These are phyloP conservation scores for Colletotrichum melonis DNA, from an alignment of 2,329 filamentous ascomycete species.

Conservation along the genomic window DNA sequence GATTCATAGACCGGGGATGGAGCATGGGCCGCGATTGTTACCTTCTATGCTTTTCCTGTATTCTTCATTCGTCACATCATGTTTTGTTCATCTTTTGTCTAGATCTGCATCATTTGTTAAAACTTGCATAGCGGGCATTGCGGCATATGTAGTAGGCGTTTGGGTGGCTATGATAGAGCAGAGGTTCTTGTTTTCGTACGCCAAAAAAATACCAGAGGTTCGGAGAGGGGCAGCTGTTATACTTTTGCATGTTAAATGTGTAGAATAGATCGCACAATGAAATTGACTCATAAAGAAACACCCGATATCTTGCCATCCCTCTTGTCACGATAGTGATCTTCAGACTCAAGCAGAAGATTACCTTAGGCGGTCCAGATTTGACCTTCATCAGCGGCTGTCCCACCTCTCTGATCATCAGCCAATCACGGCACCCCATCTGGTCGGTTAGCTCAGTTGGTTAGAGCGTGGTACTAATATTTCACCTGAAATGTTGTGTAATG, in stretches of 20 bases:
- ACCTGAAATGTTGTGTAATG: conserved; percentile 23
- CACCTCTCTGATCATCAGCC: neutral
- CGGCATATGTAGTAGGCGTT: neutral
- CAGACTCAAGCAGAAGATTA: too few relatives aligned
- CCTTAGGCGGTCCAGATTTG: too few relatives aligned
- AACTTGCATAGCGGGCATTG: neutral
- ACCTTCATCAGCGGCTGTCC: too few relatives aligned
- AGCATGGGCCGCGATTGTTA: neutral
- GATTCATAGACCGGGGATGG: conserved; percentile 56
- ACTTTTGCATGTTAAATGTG: neutral
- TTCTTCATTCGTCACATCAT: neutral
- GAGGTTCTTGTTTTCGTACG: neutral
- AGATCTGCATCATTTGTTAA: neutral
- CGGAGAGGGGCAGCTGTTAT: neutral
- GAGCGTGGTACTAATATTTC: conserved; percentile 36
- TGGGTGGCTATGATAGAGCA: neutral
- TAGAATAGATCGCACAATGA: neutral
- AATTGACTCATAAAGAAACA: neutral
- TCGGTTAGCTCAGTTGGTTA: conserved; percentile 37
- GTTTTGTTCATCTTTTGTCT: neutral
- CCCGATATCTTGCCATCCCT: too few relatives aligned
- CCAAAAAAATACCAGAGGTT: neutral
- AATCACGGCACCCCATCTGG: neutral
- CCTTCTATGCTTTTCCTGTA: neutral
- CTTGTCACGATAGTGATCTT: too few relatives aligned